Conservation (phyloP, 2,329 filamentous ascomycete species). For the Fusarium mundagurra region DNA sequence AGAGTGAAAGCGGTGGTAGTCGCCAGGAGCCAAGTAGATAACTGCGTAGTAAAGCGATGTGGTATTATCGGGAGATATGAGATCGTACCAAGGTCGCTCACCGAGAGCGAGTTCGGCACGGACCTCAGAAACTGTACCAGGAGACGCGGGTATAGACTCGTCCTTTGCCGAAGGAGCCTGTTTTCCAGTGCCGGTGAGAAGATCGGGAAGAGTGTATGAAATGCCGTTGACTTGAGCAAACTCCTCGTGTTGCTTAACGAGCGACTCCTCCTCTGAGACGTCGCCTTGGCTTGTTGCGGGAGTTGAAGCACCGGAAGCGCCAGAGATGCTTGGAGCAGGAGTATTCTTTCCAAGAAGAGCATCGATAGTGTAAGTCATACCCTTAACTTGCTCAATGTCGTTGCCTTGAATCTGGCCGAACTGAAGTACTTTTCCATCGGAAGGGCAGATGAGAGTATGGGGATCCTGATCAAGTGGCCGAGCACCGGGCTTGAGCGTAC, state of each 20-base stretch:
- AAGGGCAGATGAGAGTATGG: slow-evolving; percentile 84
- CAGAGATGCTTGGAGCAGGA: slow-evolving; percentile 64
- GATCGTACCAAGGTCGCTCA: slow-evolving; percentile 75
- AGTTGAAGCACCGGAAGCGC: slow-evolving; percentile 45
- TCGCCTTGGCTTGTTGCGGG: slow-evolving; percentile 40
- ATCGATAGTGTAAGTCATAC: slow-evolving; percentile 96
- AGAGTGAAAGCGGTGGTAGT: slow-evolving; percentile 98
- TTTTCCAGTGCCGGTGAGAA: slow-evolving; percentile 77
- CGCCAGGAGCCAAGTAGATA: slow-evolving; percentile 94
- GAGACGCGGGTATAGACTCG: slow-evolving; percentile 72
- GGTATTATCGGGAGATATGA: slow-evolving; percentile 68
- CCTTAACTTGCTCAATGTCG: slow-evolving; percentile 98
- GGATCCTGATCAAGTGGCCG: slow-evolving; percentile 85
- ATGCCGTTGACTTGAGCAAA: slow-evolving; percentile 96
- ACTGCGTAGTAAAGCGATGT: slow-evolving; percentile 92
- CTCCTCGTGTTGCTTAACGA: slow-evolving; percentile 85
- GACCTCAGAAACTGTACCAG: slow-evolving; percentile 83
- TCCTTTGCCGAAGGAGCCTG: slow-evolving; percentile 68
- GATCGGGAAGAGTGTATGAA: slow-evolving; percentile 87
- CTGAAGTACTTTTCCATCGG: slow-evolving; percentile 91
- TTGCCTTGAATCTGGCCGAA: slow-evolving; percentile 92
- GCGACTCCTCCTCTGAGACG: slow-evolving; percentile 65
- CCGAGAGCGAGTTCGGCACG: slow-evolving; percentile 82
- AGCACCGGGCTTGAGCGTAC: slow-evolving; percentile 86
- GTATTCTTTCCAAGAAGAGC: slow-evolving; percentile 81